Base-by-base conservation (phyloP, 208 protist genomes). In the Wallacemonas rigidus region DNA sequence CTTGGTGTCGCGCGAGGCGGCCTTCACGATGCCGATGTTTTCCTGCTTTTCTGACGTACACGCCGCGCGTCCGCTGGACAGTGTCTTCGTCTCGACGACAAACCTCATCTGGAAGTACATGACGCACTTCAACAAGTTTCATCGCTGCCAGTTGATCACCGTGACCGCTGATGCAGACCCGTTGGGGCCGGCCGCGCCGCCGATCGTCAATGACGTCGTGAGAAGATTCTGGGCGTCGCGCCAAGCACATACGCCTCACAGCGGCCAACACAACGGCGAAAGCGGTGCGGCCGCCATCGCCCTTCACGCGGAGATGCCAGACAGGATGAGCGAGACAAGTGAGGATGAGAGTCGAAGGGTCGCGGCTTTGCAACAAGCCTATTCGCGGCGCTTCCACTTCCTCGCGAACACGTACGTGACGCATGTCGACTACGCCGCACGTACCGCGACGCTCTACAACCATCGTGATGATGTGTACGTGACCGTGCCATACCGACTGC, bases 21-120 rank as follows among this genome's bases (percentile, higher is more conserved):
- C 9, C 14, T 56, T 56, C 51, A 26, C 51, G 8, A n/a, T 56
- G 38, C 26, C 56, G 35, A 15, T 5, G 3, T 36, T 69, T 0
- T 69, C 45, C 64, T 69, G 39, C 64, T 69, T 69, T 57, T 15
- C 64, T 7, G 51, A 65, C 60, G 62, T 74, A 41, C 75, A 75
- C 72, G 36, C 76, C 7, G 70, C 76, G 45, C 87, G 92, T 8
- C 89, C 92, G 74, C 82, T 93, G 61, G 92, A 95, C 61, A 76
- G 85, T 56, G 93, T 85, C 56, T 96, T 96, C 78, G 76, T 91
- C 56, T 85, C 86, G 2, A 86, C 86, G 38, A 82, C 88, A 53
- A 96, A 96, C 74, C 82, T 86, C 40, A 82, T 96, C 43, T 95
- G 84, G 83, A 79, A 83, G 67, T 96, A 86, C 71, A 72, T 96